Evolutionary conservation across 495 filamentous ascomycete species (phyloP), one percentile per base, ranked within the genome.

Genomic region (Parathielavia hyrcaniae): DNA sequence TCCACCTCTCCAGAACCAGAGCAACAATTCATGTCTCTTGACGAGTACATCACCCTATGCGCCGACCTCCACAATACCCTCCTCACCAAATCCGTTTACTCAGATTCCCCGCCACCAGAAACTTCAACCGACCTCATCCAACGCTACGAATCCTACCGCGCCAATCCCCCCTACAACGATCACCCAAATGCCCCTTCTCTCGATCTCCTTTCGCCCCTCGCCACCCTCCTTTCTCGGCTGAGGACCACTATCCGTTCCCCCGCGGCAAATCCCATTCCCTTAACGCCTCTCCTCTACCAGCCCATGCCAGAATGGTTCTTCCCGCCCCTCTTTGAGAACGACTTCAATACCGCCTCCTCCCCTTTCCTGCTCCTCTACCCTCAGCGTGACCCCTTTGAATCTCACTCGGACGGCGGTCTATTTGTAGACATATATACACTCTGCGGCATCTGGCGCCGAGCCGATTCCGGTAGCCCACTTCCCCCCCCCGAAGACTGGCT

Each of bases 1-100:
- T 41, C 50, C 0, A n/a, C 50, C 35, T 6, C 23, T 35, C 52
- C 34, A 14, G 22, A 53, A 40, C 30, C 36, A 1, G 13, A 53
- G 23, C 17, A 53, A 22, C 35, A 35, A 40, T 35, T 43, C 32
- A 51, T 36, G 35, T 51, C 36, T 19, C 50, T 30, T 30, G 45
- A 53, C 50, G 39, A 53, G 16, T 43, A 44, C 36, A 36, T 50
- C 47, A 50, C 16, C 16, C 47, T 50, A 10, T 50, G 47, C 47
- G 47, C 47, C 47, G 47, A 50, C 47, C 47, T 50, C 4, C 47
- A 50, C n/a, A 50, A 50, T 20, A 50, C 47, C 47, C 47, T 50
- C 47, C 14, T 50, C 26, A 30, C 30, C 47, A 50, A 50, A 36
- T 50, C 47, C 14, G 0, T 19, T 8, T 9, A 1, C 30, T 30